These are phyloP conservation scores for Phlebiopsis flavidoalba DNA, from an alignment of 768 basidiomycete species.

Conservation along the genomic window DNA sequence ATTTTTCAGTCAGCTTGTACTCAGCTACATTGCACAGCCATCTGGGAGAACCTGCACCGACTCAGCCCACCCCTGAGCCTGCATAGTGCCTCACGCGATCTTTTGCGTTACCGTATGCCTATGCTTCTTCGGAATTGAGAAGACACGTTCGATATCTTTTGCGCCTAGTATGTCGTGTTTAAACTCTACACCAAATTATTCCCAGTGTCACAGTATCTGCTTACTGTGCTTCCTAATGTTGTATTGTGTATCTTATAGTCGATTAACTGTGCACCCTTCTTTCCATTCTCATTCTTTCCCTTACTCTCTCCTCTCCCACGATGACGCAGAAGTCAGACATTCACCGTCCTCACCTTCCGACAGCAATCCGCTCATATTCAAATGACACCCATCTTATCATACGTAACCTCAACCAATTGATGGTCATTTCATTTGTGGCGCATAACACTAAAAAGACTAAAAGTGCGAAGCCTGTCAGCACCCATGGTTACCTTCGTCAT, in stretches of 20 bases:
- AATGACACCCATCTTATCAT: background rate
- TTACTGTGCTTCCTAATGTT: background rate
- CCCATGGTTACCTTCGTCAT: background rate
- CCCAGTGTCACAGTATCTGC: slow-evolving; percentile 1
- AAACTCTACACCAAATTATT: slow-evolving; percentile 1
- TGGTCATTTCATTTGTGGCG: background rate
- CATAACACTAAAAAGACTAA: background rate
- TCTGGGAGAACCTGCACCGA: slow-evolving; percentile 13
- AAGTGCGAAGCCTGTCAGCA: background rate
- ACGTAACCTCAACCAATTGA: slow-evolving; percentile 1
- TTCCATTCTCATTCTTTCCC: background rate
- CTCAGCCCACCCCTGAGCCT: background rate
- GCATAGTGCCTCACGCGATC: background rate
- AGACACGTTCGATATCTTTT: background rate
- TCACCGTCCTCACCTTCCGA: background rate
- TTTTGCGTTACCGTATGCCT: background rate
- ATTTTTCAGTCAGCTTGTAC: background rate
- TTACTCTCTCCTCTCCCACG: background rate
- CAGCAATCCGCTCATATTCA: background rate
- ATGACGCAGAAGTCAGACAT: background rate
- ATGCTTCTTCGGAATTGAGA: background rate
- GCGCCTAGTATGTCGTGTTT: background rate
- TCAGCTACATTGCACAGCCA: slow-evolving; percentile 11
- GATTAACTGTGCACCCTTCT: background rate
- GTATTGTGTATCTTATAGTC: slow-evolving; percentile 3